phyloP scores from a whole-genome alignment of 2,329 filamentous ascomycete species.

The Ascochyta clinopodiicola region DNA sequence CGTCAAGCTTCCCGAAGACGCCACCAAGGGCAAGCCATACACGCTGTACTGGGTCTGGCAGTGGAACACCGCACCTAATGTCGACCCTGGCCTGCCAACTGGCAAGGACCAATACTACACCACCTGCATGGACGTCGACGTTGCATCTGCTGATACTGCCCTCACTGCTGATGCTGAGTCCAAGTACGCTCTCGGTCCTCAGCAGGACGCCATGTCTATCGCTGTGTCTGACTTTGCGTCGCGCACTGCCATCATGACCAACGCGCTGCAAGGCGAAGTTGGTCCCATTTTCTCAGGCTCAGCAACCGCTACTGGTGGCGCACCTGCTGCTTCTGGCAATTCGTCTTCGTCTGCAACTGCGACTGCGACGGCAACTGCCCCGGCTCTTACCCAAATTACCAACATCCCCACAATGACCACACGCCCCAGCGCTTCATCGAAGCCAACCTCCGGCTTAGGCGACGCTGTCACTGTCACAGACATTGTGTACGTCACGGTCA shows the following conservation, averaged over 20 bases:
- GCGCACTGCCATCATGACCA: constrained; percentile 49
- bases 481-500: constrained; percentile 37
- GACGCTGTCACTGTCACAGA: constrained; percentile 34
- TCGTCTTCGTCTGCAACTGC: constrained; percentile 3
- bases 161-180: constrained; percentile 23
- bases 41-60: constrained; percentile 98
- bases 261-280: constrained; percentile 35
- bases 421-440: constrained; percentile 22
- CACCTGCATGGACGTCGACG: constrained; percentile 63
- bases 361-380: constrained; percentile 7
- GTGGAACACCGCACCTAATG: constrained; percentile 61
- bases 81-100: constrained; percentile 50
- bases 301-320: constrained; percentile 15
- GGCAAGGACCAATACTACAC: constrained; percentile 65
- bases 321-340: constrained; percentile 6
- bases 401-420: constrained; percentile 26
- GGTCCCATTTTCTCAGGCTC: constrained; percentile 32
- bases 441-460: constrained; percentile 6
- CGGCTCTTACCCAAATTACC: constrained; percentile 16
- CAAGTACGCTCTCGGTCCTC: constrained; percentile 36
- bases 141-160: constrained; percentile 43
- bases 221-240: constrained; percentile 50
- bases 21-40: constrained; percentile 68
- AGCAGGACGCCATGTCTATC: constrained; percentile 52
- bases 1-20: constrained; percentile 73